phyloP scores from a whole-genome alignment of 768 basidiomycete genomes.

The Scleroderma citrinum region DNA sequence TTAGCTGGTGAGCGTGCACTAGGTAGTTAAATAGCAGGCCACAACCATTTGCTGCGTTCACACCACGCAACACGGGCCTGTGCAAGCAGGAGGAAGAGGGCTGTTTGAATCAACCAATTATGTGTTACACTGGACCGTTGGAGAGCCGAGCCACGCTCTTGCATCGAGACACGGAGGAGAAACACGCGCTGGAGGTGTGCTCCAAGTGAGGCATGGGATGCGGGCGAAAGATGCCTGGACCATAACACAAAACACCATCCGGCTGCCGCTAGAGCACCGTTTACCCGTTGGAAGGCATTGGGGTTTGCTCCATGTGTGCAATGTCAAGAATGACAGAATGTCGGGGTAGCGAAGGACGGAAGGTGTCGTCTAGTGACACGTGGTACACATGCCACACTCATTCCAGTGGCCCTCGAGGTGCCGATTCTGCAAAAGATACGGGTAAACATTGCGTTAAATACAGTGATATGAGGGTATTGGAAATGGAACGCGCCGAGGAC shows the following conservation, averaged over 20 bases:
- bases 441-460: conserved; percentile 19
- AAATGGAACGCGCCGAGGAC: conserved; percentile 20
- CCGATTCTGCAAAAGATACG: conserved; percentile 17
- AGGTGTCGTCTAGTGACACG: conserved; percentile 14
- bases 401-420: not conserved
- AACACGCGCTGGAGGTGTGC: conserved; percentile 25
- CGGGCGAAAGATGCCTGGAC: conserved; percentile 4
- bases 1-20: conserved; percentile 32
- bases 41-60: conserved; percentile 38
- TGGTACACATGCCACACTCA: conserved; percentile 18
- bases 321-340: conserved; percentile 5
- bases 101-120: conserved; percentile 23
- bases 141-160: conserved; percentile 23
- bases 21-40: conserved; percentile 28
- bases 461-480: conserved; percentile 30
- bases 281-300: conserved; percentile 13
- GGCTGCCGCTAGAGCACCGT: conserved; percentile 6
- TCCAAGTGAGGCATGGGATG: conserved; percentile 13
- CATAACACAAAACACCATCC: conserved; percentile 3
- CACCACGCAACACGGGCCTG: conserved; percentile 34
- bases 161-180: conserved; percentile 17
- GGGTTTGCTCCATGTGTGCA: conserved; percentile 7
- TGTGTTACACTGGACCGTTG: conserved; percentile 14
- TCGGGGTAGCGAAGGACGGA: conserved; percentile 2
- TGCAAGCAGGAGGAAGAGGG: conserved; percentile 27